Conservation (phyloP, 768 basidiomycete species). For the Boletellus ananas region DNA sequence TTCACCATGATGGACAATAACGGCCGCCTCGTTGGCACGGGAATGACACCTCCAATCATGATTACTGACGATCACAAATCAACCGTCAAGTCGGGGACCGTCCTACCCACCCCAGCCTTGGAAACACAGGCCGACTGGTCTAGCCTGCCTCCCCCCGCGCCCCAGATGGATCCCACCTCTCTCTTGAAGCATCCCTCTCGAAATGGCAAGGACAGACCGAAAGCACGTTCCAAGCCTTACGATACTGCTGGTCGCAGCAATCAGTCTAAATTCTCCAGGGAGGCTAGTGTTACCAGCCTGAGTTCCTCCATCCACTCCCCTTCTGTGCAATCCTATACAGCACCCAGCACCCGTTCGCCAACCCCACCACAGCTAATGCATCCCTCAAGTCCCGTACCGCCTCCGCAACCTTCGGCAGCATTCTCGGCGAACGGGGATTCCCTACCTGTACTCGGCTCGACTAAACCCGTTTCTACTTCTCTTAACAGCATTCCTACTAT, state of each 20-base stretch:
- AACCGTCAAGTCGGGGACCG: constrained; percentile 31
- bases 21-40: constrained; percentile 78
- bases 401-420: constrained; percentile 4
- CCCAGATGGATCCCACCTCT: constrained; percentile 33
- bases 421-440: constrained; percentile 7
- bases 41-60: constrained; percentile 88
- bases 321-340: constrained; percentile 35
- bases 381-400: constrained; percentile 11
- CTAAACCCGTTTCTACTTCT: constrained; percentile 10
- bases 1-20: constrained; percentile 78
- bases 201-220: constrained; percentile 43
- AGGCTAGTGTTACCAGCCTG: constrained; percentile 51
- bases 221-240: constrained; percentile 71
- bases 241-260: constrained; percentile 37
- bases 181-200: constrained; percentile 46
- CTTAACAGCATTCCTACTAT: constrained; percentile 2
- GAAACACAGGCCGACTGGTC: constrained; percentile 51
- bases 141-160: constrained; percentile 25
- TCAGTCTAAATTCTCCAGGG: constrained; percentile 48
- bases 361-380: constrained; percentile 26
- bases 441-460: constrained; percentile 1
- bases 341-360: constrained; percentile 29
- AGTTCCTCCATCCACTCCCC: constrained; percentile 47
- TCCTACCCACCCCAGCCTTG: constrained; percentile 34
- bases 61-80: constrained; percentile 99